These are phyloP conservation scores for Corylus americana DNA, from an alignment of 306 rosid genomes.

Conservation along the genomic window DNA sequence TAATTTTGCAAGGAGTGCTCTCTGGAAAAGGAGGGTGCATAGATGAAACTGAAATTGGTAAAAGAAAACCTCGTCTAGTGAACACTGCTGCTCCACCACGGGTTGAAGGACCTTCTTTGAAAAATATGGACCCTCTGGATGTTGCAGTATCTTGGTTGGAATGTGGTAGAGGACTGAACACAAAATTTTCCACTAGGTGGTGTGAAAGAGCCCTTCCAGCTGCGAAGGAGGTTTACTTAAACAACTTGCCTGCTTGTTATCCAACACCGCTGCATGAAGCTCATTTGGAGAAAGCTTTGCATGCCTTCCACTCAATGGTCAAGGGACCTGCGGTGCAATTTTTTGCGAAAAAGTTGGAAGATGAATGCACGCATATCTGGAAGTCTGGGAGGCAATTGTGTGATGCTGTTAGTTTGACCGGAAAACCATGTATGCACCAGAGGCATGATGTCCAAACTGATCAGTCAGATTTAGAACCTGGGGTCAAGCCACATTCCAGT, in stretches of 20 bases:
- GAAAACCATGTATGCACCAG: slow-evolving; percentile 89
- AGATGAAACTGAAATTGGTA: slow-evolving; percentile 64
- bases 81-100: slow-evolving; percentile 41
- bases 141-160: slow-evolving; percentile 80
- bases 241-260: slow-evolving; percentile 80
- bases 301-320: slow-evolving; percentile 73
- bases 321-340: slow-evolving; percentile 72
- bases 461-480: slow-evolving; percentile 33
- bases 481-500: slow-evolving; percentile 66
- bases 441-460: slow-evolving; percentile 59
- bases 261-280: slow-evolving; percentile 74
- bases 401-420: slow-evolving; percentile 90
- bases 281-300: slow-evolving; percentile 70
- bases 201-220: slow-evolving; percentile 77
- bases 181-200: slow-evolving; percentile 79
- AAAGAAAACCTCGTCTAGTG: slow-evolving; percentile 66
- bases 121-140: slow-evolving; percentile 62
- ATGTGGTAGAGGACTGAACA: slow-evolving; percentile 68
- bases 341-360: slow-evolving; percentile 73
- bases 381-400: slow-evolving; percentile 86
- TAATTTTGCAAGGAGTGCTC: slow-evolving; percentile 66
- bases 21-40: slow-evolving; percentile 78
- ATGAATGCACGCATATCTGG: slow-evolving; percentile 85
- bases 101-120: slow-evolving; percentile 50
- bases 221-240: slow-evolving; percentile 81